Percentiles rank a stretch among this genome's conserved stretches.
phyloP scores from a whole-genome alignment of 164 flowering plant species.

The Sextonia rubra region DNA sequence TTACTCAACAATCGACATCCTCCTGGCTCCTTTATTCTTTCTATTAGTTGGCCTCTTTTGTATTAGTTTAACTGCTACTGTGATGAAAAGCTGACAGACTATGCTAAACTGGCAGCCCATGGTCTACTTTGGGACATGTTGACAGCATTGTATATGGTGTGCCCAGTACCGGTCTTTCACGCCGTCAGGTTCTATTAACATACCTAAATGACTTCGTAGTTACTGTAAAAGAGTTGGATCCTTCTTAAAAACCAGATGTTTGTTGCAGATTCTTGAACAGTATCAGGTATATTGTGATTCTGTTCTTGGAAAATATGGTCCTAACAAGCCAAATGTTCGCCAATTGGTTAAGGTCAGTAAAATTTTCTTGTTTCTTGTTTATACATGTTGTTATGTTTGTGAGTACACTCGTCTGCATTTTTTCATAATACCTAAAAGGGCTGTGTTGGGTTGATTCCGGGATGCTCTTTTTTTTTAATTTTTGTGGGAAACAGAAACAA shows the following conservation, averaged over 20 bases:
- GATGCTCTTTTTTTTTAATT: no score
- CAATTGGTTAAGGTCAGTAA: conserved; percentile 62
- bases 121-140: conserved; percentile 71
- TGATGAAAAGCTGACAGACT: neutral
- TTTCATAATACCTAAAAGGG: neutral
- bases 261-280: conserved; percentile 61
- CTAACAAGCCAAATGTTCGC: conserved; percentile 62
- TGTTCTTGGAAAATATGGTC: conserved; percentile 57
- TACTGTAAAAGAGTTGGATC: neutral
- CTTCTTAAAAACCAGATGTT: conserved; percentile 2
- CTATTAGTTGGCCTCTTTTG: neutral
- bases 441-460: neutral
- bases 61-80: neutral
- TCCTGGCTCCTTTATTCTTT: neutral
- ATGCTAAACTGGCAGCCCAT: conserved; percentile 54
- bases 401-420: neutral
- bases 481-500: no score
- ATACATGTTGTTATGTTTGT: neutral
- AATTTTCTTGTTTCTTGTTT: neutral
- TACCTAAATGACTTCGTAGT: conserved; percentile 9
- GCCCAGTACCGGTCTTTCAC: conserved; percentile 49
- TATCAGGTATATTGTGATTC: conserved; percentile 81
- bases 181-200: conserved; percentile 66
- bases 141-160: conserved; percentile 73
- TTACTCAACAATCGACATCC: neutral